Base-by-base conservation (phyloP, 805 yeast genomes). In the Metschnikowia corniflorae region DNA sequence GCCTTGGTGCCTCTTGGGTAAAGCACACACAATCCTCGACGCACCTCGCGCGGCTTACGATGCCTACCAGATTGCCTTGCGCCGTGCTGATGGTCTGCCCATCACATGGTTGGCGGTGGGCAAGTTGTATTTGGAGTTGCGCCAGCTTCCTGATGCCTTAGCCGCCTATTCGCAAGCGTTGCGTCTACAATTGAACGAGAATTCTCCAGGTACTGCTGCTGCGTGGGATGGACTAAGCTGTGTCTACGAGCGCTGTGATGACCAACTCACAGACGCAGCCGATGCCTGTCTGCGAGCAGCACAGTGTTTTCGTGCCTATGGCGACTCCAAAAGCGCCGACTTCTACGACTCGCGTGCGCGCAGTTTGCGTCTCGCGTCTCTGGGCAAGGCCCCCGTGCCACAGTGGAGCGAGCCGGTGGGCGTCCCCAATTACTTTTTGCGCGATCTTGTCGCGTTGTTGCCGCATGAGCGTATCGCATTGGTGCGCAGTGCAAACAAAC, bases 101-200 rank as follows among this genome's bases (percentile, higher is more conserved):
- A 60, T 77, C 33, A 73, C 82, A 3, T 80, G 86, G 88, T 58
- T 80, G 22, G 77, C 81, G 0, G 77, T 80, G 19, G 88, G 85
- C 3, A 68, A 75, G 9, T 60, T 81, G 32, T 80, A 80, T 49
- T 55, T 80, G 38, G 70, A 70, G 43, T 60, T 78, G 45, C 75
- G 74, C 30, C 86, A 80, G 54, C 54, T 80, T 16, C 73, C 78
- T 3, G 86, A 80, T 50, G 80, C 86, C 0, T 60, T 80, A 33
- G 78, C 80, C 5, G 85, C 86, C 2, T 80, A 77, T 50, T 73
- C 83, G 0, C 83, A 79, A 52, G 85, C 83, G 2, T 68, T 79
- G 14, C 62, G 78, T 30, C 53, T 77, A 8, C 73, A 71, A 44
- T 60, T 64, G 27, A 75, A 72, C 32, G 77, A 71, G 30, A 65